Base-by-base conservation (phyloP, 176 grass and related monocot genomes). In the Avena atlantica region DNA sequence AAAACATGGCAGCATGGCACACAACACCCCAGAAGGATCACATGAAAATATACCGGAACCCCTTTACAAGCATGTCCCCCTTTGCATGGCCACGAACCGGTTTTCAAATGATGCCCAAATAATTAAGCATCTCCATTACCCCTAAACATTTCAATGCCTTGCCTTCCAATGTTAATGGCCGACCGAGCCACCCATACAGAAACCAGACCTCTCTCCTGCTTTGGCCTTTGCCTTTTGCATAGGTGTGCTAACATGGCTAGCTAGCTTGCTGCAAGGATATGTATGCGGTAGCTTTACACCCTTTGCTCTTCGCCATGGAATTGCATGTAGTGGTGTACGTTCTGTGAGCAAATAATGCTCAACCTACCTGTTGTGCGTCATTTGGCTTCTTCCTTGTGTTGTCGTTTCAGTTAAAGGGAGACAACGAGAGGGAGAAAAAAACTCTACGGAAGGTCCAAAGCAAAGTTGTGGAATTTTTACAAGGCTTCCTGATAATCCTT, bases 221-320 rank as follows among this genome's bases (percentile, higher is more conserved):
- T 86, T 42, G 40, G 40, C 40, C 40, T 82, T 34, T 25, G 81
- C 85, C 27, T 58, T 90, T 76, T 25, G 81, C 85, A 5, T 87
- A 81, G 85, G 60, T 81, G 89, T 52, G 86, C 76, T 81, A 88
- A 85, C 85, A 84, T 87, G 89, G 48, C 72, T 51, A 51, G 21
- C 45, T 51, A 75, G 21, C 47, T 51, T 51, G 72, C 36, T 44
- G 85, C 75, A 74, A 84, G 65, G 61, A 2, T n/a, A 29, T 20
- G 36, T 27, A 0, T 20, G 12, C 24, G 49, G 37, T n/a, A 14
- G 76, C 85, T 88, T 88, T 88, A 60, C 16, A 48, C 76, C 60
- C 79, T 83, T 57, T 80, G 67, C 76, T 60, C 49, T 83, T 23
- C 68, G 24, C 48, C 74, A 65, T 57, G 67, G 58, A 76, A 80